A percentile compares a stretch with the other conserved stretches of the same genome.
These are phyloP conservation scores for Diplodia seriata DNA, from an alignment of 2,329 filamentous ascomycete genomes.

Conservation along the genomic window DNA sequence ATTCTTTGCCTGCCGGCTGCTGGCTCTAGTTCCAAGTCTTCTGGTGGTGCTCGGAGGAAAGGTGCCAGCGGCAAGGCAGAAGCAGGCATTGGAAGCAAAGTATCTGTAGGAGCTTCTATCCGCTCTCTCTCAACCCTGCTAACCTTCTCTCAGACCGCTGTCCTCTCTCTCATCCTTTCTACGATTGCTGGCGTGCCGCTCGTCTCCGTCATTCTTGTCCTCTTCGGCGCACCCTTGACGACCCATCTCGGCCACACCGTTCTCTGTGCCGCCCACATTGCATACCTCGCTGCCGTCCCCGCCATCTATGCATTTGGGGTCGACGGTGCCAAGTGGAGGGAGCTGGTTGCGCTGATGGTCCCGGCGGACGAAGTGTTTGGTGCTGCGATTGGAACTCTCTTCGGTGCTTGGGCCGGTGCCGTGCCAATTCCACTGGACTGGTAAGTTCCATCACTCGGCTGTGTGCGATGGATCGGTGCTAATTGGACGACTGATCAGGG, in stretches of 20 bases:
- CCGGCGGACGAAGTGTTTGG: conserved; percentile 88
- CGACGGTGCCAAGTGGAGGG: conserved; percentile 72
- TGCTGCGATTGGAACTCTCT: conserved; percentile 74
- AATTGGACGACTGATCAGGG: conserved; percentile 55
- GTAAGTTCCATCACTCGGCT: conserved; percentile 51
- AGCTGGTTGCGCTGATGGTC: conserved; percentile 70
- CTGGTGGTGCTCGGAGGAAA: conserved; percentile 62
- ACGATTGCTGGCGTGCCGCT: conserved; percentile 63
- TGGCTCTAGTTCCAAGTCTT: conserved; percentile 55
- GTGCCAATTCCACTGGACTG: conserved; percentile 96
- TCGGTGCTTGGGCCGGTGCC: conserved; percentile 92
- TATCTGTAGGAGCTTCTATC: conserved; percentile 51
- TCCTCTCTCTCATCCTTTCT: conserved; percentile 71
- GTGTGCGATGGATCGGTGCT: background rate
- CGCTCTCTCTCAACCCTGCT: background rate
- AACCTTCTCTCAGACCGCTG: conserved; percentile 62
- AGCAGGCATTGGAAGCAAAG: conserved; percentile 36
- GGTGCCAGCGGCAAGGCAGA: conserved; percentile 48
- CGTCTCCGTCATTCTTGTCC: conserved; percentile 70
- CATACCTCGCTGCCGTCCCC: conserved; percentile 78
- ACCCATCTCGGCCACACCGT: conserved; percentile 80
- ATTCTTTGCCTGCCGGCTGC: conserved; percentile 65
- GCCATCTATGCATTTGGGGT: conserved; percentile 87
- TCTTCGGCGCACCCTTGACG: conserved; percentile 90
- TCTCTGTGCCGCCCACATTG: conserved; percentile 80